Percentiles rank a stretch among this genome's conserved stretches.
phyloP scores from a whole-genome alignment of 2,329 filamentous ascomycete species.

The Beauveria brongniartii region DNA sequence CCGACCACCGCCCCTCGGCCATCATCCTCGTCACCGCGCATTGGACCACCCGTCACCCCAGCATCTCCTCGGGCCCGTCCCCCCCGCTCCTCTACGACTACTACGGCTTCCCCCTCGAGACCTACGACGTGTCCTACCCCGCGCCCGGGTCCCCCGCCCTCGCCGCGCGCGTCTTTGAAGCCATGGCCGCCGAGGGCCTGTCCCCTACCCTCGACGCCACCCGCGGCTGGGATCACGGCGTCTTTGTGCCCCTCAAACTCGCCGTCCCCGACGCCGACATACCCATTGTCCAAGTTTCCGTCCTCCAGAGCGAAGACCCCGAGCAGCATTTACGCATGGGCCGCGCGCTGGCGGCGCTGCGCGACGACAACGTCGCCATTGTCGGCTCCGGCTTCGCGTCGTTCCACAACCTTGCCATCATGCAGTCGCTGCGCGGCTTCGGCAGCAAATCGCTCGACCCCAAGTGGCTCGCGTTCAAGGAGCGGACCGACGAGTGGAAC shows the following conservation, averaged over 20 bases:
- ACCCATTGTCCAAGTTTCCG: constrained; percentile 50
- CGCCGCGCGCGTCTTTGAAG: constrained; percentile 38
- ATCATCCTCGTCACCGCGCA: constrained; percentile 52
- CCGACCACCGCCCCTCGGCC: constrained; percentile 36
- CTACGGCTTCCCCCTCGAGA: constrained; percentile 47
- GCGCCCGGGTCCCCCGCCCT: constrained; percentile 47
- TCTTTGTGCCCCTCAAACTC: constrained; percentile 50
- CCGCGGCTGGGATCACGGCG: constrained; percentile 52
- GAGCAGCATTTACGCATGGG: constrained; percentile 43
- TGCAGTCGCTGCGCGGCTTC: constrained; percentile 28
- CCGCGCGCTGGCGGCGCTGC: constrained; percentile 40
- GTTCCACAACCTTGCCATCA: constrained; percentile 44
- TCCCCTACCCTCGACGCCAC: constrained; percentile 28
- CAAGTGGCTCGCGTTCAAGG: constrained; percentile 17
- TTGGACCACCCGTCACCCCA: constrained; percentile 42
- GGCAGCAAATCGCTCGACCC: neutral
- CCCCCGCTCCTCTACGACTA: constrained; percentile 51
- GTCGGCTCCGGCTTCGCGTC: constrained; percentile 53
- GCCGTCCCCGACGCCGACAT: constrained; percentile 42
- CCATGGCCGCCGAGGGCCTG: constrained; percentile 39
- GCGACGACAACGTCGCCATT: constrained; percentile 46
- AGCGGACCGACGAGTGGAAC: constrained; percentile 35
- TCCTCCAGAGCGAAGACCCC: constrained; percentile 44
- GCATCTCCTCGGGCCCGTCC: constrained; percentile 39
- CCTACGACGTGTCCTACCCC: constrained; percentile 47